Evolutionary conservation across 345 rosid genomes (phyloP), one percentile per base, ranked within the genome.

Genomic region (Abelmoschus esculentus): DNA sequence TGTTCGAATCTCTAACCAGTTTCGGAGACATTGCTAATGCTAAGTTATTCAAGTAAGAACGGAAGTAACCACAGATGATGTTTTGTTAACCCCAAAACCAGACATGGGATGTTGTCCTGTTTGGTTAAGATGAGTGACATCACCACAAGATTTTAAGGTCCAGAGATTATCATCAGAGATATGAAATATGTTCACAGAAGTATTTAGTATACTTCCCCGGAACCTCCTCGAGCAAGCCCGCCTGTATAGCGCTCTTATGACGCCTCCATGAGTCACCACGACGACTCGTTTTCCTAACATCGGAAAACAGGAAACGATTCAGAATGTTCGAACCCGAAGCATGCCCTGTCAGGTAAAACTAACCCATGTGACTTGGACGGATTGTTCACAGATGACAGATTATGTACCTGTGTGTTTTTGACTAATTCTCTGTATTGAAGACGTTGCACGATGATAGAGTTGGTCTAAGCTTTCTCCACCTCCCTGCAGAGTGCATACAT

Each of bases 391-490:
- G n/a, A 31, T 60, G 36, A 56, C 53, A 13, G 47, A 13, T 8
- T 10, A 46, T 14, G 10, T 74, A 87, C 92, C 95, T 79, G 13
- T 81, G 62, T 89, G 95, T 76, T 86, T 89, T 63, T 74, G 71
- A 52, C 83, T 83, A 79, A 88, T 93, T 79, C 76, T 88, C 72
- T 80, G 84, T 72, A 91, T 66, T 44, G 87, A 83, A 18, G 87
- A 76, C 19, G 90, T 83, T 70, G 92, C 84, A 61, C 95, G 85
- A 28, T 75, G 72, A 73, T 84, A 86, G 66, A 93, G 90, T 66
- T 80, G 81, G 72, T 93, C 93, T 47, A 83, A 75, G 78, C 96
- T 91, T 83, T 87, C 96, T 76, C 97, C 97, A 76, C 91, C 97
- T 69, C 97, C 97, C 88, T 91, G 78, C 59, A 78, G 32, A 46